Percentiles rank a stretch among this genome's conserved stretches.
Evolutionary conservation across 768 basidiomycete genomes (phyloP).

Genomic region (Cyclocybe aegerita): DNA sequence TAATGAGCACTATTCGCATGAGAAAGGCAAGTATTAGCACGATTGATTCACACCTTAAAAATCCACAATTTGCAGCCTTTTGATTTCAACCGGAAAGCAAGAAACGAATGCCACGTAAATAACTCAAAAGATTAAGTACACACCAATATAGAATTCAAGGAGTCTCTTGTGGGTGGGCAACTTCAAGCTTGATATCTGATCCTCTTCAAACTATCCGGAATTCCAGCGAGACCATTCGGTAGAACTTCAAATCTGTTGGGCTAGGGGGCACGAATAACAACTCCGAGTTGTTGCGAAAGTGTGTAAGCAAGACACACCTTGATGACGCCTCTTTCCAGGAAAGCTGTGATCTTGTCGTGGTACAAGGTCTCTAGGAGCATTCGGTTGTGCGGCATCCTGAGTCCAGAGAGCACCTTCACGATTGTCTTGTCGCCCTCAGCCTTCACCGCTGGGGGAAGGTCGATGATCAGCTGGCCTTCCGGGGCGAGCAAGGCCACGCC

Average conservation of each 20-base stretch:
- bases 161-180: conserved; percentile 28
- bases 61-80: too few relatives aligned
- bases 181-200: conserved; percentile 44
- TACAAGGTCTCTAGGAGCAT: conserved; percentile 12
- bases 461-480: too few relatives aligned
- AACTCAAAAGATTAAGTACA: too few relatives aligned
- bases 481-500: conserved; percentile 25
- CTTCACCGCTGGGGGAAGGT: too few relatives aligned
- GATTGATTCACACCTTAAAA: too few relatives aligned
- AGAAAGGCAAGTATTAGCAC: too few relatives aligned
- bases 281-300: background rate
- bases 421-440: too few relatives aligned
- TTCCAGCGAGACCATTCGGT: conserved; percentile 40
- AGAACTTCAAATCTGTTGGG: conserved; percentile 44
- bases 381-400: conserved; percentile 13
- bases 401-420: too few relatives aligned
- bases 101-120: too few relatives aligned
- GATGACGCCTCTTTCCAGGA: conserved; percentile 17
- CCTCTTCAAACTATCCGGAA: conserved; percentile 39
- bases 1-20: too few relatives aligned
- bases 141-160: too few relatives aligned
- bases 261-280: conserved; percentile 26
- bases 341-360: conserved; percentile 10
- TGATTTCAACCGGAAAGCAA: too few relatives aligned
- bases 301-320: conserved; percentile 15